Conservation (phyloP, 805 yeast genomes). For the Cyberlindnera petersonii region DNA sequence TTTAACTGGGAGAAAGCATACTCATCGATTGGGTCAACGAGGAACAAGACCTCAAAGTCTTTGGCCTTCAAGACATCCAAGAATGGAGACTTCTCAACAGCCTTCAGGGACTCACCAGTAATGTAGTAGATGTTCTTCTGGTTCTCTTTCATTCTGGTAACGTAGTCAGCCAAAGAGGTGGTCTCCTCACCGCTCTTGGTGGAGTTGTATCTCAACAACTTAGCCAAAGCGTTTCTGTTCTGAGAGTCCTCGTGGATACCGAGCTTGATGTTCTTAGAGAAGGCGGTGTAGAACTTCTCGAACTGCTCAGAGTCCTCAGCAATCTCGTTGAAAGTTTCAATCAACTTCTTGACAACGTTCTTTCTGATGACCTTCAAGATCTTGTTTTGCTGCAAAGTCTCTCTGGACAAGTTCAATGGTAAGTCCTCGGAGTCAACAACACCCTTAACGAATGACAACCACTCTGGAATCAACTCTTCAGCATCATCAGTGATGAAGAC, state of each 20-base stretch:
- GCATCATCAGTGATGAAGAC: conserved; percentile 99
- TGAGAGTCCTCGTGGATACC: conserved; percentile 99
- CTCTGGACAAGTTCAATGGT: conserved; percentile 99
- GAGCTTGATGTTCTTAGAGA: conserved; percentile 96
- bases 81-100: conserved; percentile 99
- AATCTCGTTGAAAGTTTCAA: conserved; percentile 98
- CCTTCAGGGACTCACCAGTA: conserved; percentile 97
- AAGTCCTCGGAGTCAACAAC: conserved; percentile 99
- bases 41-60: conserved; percentile 95
- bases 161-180: conserved; percentile 94
- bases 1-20: conserved; percentile 98
- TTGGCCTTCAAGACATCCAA: conserved; percentile 97
- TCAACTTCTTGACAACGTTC: conserved; percentile 97
- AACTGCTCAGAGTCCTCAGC: conserved; percentile 99
- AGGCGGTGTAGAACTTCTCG: conserved; percentile 96
- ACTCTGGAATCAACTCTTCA: conserved; percentile 98
- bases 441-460: conserved; percentile 97
- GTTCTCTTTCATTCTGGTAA: conserved; percentile 99
- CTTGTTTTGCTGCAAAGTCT: conserved; percentile 99
- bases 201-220: conserved; percentile 94
- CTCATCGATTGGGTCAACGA: conserved; percentile 99
- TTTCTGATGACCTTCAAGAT: conserved; percentile 98
- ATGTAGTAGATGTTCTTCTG: conserved; percentile 99
- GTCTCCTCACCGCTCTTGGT: conserved; percentile 92
- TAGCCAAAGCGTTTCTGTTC: conserved; percentile 94